Base-by-base conservation (phyloP, 2,329 filamentous ascomycete species). In the Stagonosporopsis chrysanthemi region DNA sequence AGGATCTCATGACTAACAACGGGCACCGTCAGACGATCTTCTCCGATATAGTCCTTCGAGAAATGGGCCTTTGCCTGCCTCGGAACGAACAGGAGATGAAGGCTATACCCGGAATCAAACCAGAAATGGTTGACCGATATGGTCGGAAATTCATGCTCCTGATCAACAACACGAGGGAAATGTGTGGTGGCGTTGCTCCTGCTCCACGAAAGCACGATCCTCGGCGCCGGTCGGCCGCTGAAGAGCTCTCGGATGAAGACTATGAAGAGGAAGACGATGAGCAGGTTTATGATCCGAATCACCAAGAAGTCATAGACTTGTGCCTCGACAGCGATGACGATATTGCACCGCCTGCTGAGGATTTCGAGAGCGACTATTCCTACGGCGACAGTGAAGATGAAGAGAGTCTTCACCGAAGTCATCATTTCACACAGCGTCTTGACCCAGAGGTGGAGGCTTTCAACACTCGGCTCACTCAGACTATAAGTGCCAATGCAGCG, bases 61-160 rank as follows among this genome's bases (percentile, higher is more conserved):
- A 89, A 64, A 93, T 95, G 89, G 88, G 85, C 12, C 85, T 92
- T 46, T 76, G 81, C 31, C 89, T 90, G 81, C 90, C 90, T 0
- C 81, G 79, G 7, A 85, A 81, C 8, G 67, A 86, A 9, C 82
- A 84, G 15, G 79, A 86, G 55, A 90, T 95, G 86, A 78, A 77
- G 29, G 74, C 75, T 8, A 89, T 94, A 45, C 82, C 82, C 0
- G 84, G 83, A 9, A 88, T 93, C 56, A 83, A 88, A 51, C 62
- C 72, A 1, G 84, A 86, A 24, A 88, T 86, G 69, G 88, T 92
- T 23, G 71, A 80, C 41, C 78, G 80, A 2, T 86, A 88, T 68
- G 90, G 90, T 7, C 77, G 75, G 31, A 81, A 79, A 50, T 86
- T 94, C 60, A 71, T 90, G 35, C 79, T 81, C 1, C 73, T 92